Evolutionary conservation across 495 filamentous ascomycete genomes (phyloP), one percentile per base, ranked within the genome.

Genomic region (Trypethelium eluteriae): DNA sequence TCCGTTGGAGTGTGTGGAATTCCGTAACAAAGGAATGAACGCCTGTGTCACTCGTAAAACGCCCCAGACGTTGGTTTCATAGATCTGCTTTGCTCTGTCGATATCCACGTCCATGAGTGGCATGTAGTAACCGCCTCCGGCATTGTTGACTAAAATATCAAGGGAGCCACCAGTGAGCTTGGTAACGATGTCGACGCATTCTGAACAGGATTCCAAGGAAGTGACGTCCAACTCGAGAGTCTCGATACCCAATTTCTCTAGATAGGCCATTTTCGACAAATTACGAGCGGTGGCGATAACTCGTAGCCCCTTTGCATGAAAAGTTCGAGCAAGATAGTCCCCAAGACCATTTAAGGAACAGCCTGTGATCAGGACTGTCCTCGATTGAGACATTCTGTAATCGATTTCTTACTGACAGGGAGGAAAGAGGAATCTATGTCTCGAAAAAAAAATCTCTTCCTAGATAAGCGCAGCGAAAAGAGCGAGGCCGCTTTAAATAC

Each of bases 241-340:
- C n/a, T 82, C 77, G 53, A 84, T 73, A 7, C 78, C 78, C 18
- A 75, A 62, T 3, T 75, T 64, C 47, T 70, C 65, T 25, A 82
- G 74, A 39, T 72, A 38, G 9, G 68, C 49, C 72, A 83, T 76
- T 62, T 80, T 83, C 25, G 70, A 63, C 3, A 73, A 64, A 64
- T 79, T 72, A 56, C 84, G 82, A 3, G 80, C 79, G 32, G 84
- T 83, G 16, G 86, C 85, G 68, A 84, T 84, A 56, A 88, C 84
- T 4, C 64, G 64, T 66, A 75, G 79, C 16, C 82, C 84, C 32
- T 70, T 72, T 2, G 66, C 64, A 34, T 80, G 77, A 72, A 86
- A 86, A 38, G 76, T 77, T 3, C 70, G 70, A 3, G 84, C 85
- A 11, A 87, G 76, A n/a, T 79, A 81, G 53, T 77, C 75, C 14